Evolutionary conservation across 2,329 filamentous ascomycete species (phyloP).

Genomic region (Penicillium hordei): DNA sequence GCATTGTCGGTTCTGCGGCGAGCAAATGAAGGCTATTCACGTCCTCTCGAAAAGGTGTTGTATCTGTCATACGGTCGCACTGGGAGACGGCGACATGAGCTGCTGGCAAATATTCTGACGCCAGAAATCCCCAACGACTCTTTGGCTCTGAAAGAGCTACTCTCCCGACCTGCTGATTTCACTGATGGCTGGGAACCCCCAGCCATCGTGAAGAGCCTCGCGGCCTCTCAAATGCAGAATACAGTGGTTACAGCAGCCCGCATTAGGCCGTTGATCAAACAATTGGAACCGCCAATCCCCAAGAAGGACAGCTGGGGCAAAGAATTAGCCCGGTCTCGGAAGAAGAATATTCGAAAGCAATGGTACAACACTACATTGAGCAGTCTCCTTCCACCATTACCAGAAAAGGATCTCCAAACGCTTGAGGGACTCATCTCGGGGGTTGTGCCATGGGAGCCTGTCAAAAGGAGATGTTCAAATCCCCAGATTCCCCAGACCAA

Average conservation of each 20-base stretch:
- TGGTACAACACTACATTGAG: constrained; percentile 39
- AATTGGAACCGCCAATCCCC: constrained; percentile 33
- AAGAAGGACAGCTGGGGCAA: constrained; percentile 39
- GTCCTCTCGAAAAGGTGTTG: constrained; percentile 54
- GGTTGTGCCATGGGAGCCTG: constrained; percentile 31
- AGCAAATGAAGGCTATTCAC: constrained; percentile 57
- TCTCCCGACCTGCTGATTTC: constrained; percentile 21
- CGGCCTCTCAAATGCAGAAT: constrained; percentile 37
- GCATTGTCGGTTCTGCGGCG: constrained; percentile 48
- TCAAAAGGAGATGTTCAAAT: constrained; percentile 27
- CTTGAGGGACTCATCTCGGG: constrained; percentile 38
- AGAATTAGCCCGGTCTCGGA: constrained; percentile 31
- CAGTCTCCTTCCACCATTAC: constrained; percentile 41
- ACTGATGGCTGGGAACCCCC: constrained; percentile 40
- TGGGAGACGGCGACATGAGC: constrained; percentile 52
- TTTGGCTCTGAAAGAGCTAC: constrained; percentile 20
- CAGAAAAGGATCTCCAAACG: constrained; percentile 36
- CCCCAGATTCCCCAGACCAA: not conserved
- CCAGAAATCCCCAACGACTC: constrained; percentile 28
- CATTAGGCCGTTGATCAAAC: constrained; percentile 27
- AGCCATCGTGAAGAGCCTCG: constrained; percentile 30
- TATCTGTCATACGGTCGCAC: constrained; percentile 58
- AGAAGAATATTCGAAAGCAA: constrained; percentile 36
- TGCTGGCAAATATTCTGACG: constrained; percentile 43
- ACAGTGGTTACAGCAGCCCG: constrained; percentile 26